phyloP scores from a whole-genome alignment of 805 yeast genomes.

The Candida fluviatilis region DNA sequence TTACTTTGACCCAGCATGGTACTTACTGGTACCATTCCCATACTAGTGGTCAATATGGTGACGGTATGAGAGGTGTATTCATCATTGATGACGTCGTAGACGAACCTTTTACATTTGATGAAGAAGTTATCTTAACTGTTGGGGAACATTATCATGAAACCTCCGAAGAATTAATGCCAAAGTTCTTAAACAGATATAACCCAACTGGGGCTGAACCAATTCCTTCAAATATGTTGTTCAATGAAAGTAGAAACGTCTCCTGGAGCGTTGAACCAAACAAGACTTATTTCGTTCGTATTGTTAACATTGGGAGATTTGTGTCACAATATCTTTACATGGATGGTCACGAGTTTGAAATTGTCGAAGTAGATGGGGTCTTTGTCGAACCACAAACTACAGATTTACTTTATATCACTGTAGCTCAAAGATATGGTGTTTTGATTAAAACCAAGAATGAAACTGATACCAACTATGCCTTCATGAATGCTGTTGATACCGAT shows the following conservation, averaged over 20 bases:
- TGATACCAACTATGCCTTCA: constrained; percentile 51
- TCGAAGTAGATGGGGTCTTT: constrained; percentile 47
- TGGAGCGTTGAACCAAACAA: constrained; percentile 54
- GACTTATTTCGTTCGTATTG: constrained; percentile 61
- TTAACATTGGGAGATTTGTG: constrained; percentile 68
- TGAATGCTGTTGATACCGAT: constrained; percentile 56
- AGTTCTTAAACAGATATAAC: constrained; percentile 59
- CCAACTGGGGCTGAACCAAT: constrained; percentile 87
- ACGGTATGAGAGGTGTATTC: constrained; percentile 82
- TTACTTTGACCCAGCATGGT: constrained; percentile 85
- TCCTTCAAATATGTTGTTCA: constrained; percentile 62
- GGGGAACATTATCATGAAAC: constrained; percentile 63
- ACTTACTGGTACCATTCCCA: constrained; percentile 98
- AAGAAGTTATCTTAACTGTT: constrained; percentile 53
- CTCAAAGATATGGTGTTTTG: constrained; percentile 75
- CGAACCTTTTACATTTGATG: constrained; percentile 56
- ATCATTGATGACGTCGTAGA: constrained; percentile 61
- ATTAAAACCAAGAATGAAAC: constrained; percentile 49
- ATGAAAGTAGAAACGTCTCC: constrained; percentile 57
- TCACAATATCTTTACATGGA: constrained; percentile 50
- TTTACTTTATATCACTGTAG: constrained; percentile 64
- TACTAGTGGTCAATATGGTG: constrained; percentile 84
- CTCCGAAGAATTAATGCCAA: constrained; percentile 40
- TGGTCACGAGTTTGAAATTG: constrained; percentile 37
- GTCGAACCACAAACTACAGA: constrained; percentile 55